Percentiles rank a stretch among this genome's conserved stretches.
Conservation (phyloP, 2,329 filamentous ascomycete genomes). For the Alternaria sp. region DNA sequence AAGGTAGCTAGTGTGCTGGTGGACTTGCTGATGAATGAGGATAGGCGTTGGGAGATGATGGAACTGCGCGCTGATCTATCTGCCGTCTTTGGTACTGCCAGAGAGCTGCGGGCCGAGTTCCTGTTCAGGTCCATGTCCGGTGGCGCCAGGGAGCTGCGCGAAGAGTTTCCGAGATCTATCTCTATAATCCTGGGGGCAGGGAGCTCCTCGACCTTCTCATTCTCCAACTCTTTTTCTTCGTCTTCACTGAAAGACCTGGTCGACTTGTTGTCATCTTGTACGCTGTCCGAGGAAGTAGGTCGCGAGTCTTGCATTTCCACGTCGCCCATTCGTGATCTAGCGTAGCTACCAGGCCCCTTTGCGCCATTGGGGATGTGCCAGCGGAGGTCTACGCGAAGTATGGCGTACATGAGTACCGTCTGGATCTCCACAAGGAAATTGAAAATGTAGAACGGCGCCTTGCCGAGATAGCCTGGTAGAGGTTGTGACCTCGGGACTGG, state of each 20-base stretch:
- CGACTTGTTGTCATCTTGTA: neutral
- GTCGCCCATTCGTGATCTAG: conserved; percentile 14
- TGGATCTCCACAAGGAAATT: conserved; percentile 77
- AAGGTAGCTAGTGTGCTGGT: neutral
- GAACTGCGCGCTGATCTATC: conserved; percentile 7
- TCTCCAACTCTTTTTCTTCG: conserved; percentile 1
- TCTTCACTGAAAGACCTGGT: neutral
- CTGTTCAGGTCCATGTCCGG: neutral
- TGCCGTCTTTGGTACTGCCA: neutral
- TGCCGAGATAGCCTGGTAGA: conserved; percentile 74
- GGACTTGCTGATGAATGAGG: conserved; percentile 5
- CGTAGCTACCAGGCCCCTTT: conserved; percentile 51
- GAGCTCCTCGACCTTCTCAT: conserved; percentile 1
- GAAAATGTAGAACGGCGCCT: conserved; percentile 79
- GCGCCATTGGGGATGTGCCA: conserved; percentile 78
- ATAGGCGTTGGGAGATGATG: conserved; percentile 11
- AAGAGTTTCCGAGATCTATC: conserved; percentile 7
- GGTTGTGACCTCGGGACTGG: conserved; percentile 53
- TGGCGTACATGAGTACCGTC: conserved; percentile 70
- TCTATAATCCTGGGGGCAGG: conserved; percentile 6
- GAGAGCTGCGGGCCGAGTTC: conserved; percentile 1
- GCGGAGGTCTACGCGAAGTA: conserved; percentile 73
- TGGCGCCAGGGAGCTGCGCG: neutral
- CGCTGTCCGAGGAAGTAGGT: conserved; percentile 10
- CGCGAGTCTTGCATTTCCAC: conserved; percentile 27